These are phyloP conservation scores for Botrytis galanthina DNA, from an alignment of 2,329 filamentous ascomycete genomes.

Conservation along the genomic window DNA sequence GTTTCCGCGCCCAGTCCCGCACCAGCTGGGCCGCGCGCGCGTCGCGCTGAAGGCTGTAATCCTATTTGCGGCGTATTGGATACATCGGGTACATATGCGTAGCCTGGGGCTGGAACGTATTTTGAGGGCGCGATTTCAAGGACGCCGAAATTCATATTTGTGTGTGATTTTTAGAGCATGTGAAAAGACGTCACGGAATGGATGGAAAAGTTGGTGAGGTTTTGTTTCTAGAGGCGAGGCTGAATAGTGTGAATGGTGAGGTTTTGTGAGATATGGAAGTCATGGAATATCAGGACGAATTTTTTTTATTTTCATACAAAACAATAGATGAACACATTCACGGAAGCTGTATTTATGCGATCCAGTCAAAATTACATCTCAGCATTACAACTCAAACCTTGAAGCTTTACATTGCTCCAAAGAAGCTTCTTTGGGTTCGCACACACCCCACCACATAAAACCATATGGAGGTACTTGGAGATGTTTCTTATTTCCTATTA, in stretches of 20 bases:
- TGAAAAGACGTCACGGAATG: too few relatives aligned
- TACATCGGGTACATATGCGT: constrained; percentile 81
- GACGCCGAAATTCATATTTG: constrained; percentile 71
- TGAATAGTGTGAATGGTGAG: neutral
- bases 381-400: neutral
- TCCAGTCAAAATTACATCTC: neutral
- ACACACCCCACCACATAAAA: neutral
- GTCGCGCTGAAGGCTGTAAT: constrained; percentile 56
- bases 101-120: constrained; percentile 74
- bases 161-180: neutral
- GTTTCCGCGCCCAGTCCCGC: constrained; percentile 53
- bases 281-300: neutral
- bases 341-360: neutral
- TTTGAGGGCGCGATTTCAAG: constrained; percentile 74
- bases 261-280: neutral
- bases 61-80: constrained; percentile 54
- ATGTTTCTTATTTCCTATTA: constrained; percentile 6
- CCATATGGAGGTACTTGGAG: neutral
- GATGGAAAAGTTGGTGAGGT: neutral
- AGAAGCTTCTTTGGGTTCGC: neutral
- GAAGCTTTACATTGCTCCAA: neutral
- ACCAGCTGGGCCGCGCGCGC: constrained; percentile 57
- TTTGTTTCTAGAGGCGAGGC: neutral
- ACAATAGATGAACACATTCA: neutral
- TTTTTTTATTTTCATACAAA: neutral